Evolutionary conservation across 1,139 yeast species (phyloP).

Genomic region (Ashbya aceris): DNA sequence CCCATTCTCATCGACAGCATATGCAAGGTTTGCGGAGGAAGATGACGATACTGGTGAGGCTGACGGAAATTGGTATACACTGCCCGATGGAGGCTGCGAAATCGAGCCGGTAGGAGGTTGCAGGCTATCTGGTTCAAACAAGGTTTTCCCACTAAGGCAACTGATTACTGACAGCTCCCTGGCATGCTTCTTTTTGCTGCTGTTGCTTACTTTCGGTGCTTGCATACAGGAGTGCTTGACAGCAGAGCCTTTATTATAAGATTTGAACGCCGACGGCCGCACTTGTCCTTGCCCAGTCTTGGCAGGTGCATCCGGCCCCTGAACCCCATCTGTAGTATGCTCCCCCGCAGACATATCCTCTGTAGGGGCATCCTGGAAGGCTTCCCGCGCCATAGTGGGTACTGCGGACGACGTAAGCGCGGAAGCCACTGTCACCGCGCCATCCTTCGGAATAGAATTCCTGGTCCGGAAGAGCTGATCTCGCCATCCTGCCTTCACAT

Average conservation of each 20-base stretch:
- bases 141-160: conserved; percentile 12
- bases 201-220: conserved; percentile 1
- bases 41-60: background rate
- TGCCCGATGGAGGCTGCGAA: background rate
- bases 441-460: background rate
- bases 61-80: background rate
- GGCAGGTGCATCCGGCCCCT: too few species aligned
- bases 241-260: background rate
- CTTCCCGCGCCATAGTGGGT: background rate
- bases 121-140: conserved; percentile 21
- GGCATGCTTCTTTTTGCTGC: conserved; percentile 2
- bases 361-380: too few species aligned
- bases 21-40: background rate
- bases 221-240: background rate
- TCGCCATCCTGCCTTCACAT: conserved; percentile 8
- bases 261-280: too few species aligned
- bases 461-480: background rate
- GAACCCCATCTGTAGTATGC: too few species aligned
- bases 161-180: background rate
- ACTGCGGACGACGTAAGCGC: background rate
- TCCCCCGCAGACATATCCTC: too few species aligned
- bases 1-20: conserved; percentile 2
- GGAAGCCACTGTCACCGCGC: conserved; percentile 1
- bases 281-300: too few species aligned
- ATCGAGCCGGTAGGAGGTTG: conserved; percentile 4